A percentile compares a stretch with the other conserved stretches of the same genome.
Conservation (phyloP, 2,329 filamentous ascomycete genomes). For the Biscogniauxia mediterranea region DNA sequence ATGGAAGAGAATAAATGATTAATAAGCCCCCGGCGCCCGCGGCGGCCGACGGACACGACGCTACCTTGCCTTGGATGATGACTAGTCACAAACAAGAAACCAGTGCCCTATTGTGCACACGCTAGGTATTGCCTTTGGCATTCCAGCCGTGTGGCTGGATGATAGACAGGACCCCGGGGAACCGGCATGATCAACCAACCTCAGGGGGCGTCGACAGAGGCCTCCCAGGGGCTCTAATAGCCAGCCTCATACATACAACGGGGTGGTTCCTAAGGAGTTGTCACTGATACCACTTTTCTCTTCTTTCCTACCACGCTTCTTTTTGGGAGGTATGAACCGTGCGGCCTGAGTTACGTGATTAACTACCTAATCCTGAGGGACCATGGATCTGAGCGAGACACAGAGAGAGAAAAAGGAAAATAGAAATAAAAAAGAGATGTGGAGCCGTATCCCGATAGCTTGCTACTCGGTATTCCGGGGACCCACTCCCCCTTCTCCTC, state of each 20-base stretch:
- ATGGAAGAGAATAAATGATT: too few species aligned
- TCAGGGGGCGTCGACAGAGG: not conserved
- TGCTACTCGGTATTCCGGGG: not conserved
- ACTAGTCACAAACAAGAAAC: not conserved
- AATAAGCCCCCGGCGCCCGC: too few species aligned
- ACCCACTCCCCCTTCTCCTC: not conserved
- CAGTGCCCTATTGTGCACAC: conserved; percentile 3
- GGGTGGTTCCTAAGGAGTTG: not conserved
- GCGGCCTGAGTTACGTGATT: too few species aligned
- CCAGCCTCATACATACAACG: not conserved
- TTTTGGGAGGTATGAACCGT: not conserved
- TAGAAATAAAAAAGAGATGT: not conserved
- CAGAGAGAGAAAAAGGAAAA: too few species aligned
- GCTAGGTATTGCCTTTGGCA: not conserved
- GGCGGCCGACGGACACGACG: conserved; percentile 1
- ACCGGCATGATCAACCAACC: not conserved
- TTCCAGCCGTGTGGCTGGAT: not conserved
- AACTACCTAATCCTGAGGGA: too few species aligned
- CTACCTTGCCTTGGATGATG: not conserved
- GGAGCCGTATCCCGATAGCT: not conserved
- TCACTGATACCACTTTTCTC: too few species aligned
- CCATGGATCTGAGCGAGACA: too few species aligned
- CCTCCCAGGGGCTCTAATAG: not conserved
- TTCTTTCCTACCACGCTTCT: not conserved
- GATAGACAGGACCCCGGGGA: not conserved